Base-by-base conservation (phyloP, 1,284 basidiomycete species). In the Neonothopanus nambi region DNA sequence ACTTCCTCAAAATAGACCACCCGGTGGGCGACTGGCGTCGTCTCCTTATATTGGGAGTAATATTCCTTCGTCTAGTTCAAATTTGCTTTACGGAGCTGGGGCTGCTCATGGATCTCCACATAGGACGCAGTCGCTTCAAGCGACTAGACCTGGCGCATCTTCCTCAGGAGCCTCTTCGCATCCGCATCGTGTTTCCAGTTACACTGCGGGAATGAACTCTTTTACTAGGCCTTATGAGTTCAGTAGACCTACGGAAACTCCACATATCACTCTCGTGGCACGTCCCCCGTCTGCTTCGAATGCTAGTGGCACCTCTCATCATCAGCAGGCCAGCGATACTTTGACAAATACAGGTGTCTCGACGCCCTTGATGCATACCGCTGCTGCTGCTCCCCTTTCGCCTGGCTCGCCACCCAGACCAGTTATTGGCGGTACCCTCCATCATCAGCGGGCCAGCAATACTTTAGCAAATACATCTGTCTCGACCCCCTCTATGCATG, bases 231-330 rank as follows among this genome's bases (percentile, higher is more conserved):
- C 48, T 13, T 49, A 49, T 21, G 36, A 35, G 20, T 49, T 40
- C 37, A 49, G 23, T 8, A 44, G 21, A 9, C 54, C 49, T n/a
- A 45, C 43, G 24, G 39, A 49, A 26, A 35, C 46, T 3, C 54
- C 54, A 7, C 39, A 38, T 21, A 38, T 49, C 21, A 42, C 44
- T 11, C 48, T 55, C 7, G 45, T 55, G 20, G 54, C 48, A 9
- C 48, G 44, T 47, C 54, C 54, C 5, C 54, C 53, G 9, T 33
- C 30, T 33, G 9, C 13, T 33, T 33, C 30, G 30, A 33, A 33
- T 33, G 13, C 30, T 33, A 9, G 30, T 11, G 30, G 30, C 30
- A 33, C 3, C 30, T 3, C 13, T 13, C 4, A 8, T 33, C 30
- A 33, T 11, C 30, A 33, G 30, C 30, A 33, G 30, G 3, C 3